phyloP scores from a whole-genome alignment of 441 rosid species.

The Populus hybrid region DNA sequence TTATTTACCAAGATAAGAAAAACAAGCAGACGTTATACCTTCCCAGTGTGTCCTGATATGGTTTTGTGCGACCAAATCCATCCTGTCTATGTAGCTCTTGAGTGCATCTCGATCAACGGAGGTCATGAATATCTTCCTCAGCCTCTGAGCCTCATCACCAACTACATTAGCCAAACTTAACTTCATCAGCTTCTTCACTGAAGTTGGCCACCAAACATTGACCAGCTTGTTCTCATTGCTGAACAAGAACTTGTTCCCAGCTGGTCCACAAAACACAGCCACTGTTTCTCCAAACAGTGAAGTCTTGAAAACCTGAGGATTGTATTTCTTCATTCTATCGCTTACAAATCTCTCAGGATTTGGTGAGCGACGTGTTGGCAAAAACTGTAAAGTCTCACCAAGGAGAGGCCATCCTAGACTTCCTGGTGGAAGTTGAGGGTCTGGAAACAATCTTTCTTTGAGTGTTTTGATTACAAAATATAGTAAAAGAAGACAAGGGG shows the following conservation, averaged over 20 bases:
- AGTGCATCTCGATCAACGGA: constrained; percentile 19
- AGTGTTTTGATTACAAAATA: background rate
- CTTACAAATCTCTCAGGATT: constrained; percentile 14
- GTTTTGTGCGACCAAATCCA: constrained; percentile 17
- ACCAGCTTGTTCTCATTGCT: constrained; percentile 28
- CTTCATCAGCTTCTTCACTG: constrained; percentile 11
- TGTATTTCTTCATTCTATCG: constrained; percentile 16
- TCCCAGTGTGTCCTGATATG: constrained; percentile 19
- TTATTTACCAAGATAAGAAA: no score
- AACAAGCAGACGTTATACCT: constrained; percentile 1
- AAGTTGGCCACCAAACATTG: constrained; percentile 24
- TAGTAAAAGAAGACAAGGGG: background rate
- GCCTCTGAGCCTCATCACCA: constrained; percentile 21
- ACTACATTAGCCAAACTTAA: constrained; percentile 5
- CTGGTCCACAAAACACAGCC: constrained; percentile 13
- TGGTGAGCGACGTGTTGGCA: constrained; percentile 2
- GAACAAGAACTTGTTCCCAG: constrained; percentile 27
- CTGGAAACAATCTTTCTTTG: background rate
- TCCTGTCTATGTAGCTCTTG: constrained; percentile 5
- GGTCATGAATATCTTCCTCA: constrained; percentile 15
- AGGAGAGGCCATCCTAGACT: constrained; percentile 27
- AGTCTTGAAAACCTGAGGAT: constrained; percentile 25
- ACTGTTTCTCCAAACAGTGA: constrained; percentile 19
- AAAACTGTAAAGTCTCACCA: constrained; percentile 17
- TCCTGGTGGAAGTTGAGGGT: constrained; percentile 23